Evolutionary conservation across 108 stramenopile genomes (phyloP).

Genomic region (Licmophora abbreviata): DNA sequence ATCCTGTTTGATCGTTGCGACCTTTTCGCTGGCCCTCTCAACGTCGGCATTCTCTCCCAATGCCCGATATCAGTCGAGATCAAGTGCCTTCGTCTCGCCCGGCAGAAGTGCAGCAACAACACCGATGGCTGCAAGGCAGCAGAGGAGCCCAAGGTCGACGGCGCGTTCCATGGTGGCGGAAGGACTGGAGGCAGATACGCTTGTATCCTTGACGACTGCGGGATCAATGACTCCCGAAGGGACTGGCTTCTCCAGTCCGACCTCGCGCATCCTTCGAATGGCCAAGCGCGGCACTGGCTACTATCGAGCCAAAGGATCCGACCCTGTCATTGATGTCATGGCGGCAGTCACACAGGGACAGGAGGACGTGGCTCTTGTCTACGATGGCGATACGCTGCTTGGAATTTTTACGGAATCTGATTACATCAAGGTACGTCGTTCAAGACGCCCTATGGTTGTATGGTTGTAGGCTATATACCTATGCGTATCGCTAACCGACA

Average conservation of each 20-base stretch:
- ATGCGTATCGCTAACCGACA: background rate
- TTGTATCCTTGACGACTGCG: no score
- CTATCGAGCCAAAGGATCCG: conserved; percentile 46
- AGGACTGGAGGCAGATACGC: no score
- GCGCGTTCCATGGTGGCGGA: no score
- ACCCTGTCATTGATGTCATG: conserved; percentile 72
- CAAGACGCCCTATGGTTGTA: background rate
- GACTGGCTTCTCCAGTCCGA: conserved; percentile 66
- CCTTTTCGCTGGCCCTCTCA: no score
- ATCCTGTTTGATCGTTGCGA: no score
- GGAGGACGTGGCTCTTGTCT: conserved; percentile 61
- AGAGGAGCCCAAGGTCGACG: no score
- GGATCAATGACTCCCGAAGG: conserved; percentile 76
- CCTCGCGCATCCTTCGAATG: conserved; percentile 43
- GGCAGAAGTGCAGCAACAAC: no score
- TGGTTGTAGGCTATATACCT: no score
- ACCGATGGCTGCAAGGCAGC: no score
- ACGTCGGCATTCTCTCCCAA: no score
- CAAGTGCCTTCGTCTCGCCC: no score
- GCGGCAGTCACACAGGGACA: conserved; percentile 41
- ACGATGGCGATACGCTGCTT: conserved; percentile 34
- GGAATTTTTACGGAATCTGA: conserved; percentile 92
- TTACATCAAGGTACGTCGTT: conserved; percentile 56
- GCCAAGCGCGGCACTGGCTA: conserved; percentile 35
- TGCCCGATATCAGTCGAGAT: no score